phyloP scores from a whole-genome alignment of 2,329 filamentous ascomycete species.

The Nemania abortiva region DNA sequence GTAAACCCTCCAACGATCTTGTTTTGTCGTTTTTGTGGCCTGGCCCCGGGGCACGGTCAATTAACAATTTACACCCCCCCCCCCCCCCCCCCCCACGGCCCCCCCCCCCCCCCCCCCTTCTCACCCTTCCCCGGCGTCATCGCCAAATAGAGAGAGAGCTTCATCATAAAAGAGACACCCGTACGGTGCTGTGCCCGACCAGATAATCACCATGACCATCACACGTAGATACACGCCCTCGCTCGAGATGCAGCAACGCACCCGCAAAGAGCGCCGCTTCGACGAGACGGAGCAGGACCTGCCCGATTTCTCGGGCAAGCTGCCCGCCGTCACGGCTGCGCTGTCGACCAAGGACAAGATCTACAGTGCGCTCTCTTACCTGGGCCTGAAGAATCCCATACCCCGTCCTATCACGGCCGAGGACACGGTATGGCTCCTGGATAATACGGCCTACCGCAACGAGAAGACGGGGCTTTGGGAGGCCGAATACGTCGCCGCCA shows the following conservation, averaged over 20 bases:
- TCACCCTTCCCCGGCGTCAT: slow-evolving; percentile 13
- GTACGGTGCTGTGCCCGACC: slow-evolving; percentile 4
- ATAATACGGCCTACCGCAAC: slow-evolving; percentile 84
- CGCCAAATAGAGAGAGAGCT: slow-evolving; percentile 8
- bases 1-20: too few relatives aligned
- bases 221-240: slow-evolving; percentile 41
- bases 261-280: slow-evolving; percentile 63
- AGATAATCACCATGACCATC: slow-evolving; percentile 40
- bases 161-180: slow-evolving; percentile 23
- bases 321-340: slow-evolving; percentile 44
- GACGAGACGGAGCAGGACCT: slow-evolving; percentile 63
- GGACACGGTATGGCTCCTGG: slow-evolving; percentile 88
- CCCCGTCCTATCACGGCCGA: slow-evolving; percentile 69
- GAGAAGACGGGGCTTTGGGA: slow-evolving; percentile 70
- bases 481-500: slow-evolving; percentile 84
- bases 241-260: slow-evolving; percentile 62
- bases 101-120: too few relatives aligned
- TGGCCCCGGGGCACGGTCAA: too few relatives aligned
- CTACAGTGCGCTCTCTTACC: slow-evolving; percentile 61
- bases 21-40: too few relatives aligned
- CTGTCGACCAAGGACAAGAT: slow-evolving; percentile 46
- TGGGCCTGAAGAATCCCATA: slow-evolving; percentile 68
- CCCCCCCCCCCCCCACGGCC: too few relatives aligned
- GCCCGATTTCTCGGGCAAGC: slow-evolving; percentile 49
- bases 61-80: too few relatives aligned